Conservation (phyloP, 805 yeast genomes). For the Crinitomyces ghanaensis region DNA sequence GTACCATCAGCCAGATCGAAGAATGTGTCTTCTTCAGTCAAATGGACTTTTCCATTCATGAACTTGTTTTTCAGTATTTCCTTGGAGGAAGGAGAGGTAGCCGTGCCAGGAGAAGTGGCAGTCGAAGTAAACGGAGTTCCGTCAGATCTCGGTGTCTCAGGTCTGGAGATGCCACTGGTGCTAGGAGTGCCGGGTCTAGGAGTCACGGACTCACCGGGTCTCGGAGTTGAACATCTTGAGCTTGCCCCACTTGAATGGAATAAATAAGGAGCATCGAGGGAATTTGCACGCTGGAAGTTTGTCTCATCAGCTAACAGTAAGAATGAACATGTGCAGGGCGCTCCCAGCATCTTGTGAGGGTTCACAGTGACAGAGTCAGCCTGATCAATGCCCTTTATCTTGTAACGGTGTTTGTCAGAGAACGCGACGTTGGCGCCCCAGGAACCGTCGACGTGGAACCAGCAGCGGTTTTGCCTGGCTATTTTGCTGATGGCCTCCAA, state of each 20-base stretch:
- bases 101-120: too few species aligned
- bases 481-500: constrained; percentile 42
- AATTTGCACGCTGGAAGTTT: constrained; percentile 58
- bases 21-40: constrained; percentile 34
- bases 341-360: constrained; percentile 86
- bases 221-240: too few species aligned
- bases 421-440: constrained; percentile 86
- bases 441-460: constrained; percentile 83
- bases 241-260: constrained; percentile 62
- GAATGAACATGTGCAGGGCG: constrained; percentile 59
- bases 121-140: too few species aligned
- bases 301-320: constrained; percentile 58
- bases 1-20: constrained; percentile 82
- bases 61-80: too few species aligned
- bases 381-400: constrained; percentile 46
- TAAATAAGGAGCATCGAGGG: constrained; percentile 67
- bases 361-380: constrained; percentile 73
- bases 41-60: too few species aligned
- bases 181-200: too few species aligned
- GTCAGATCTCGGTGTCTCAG: too few species aligned
- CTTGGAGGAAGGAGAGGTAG: too few species aligned
- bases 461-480: constrained; percentile 43
- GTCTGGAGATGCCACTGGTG: too few species aligned
- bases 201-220: too few species aligned
- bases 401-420: constrained; percentile 35